Conservation (phyloP, 352 stramenopile genomes). For the Globisporangium ultimum region DNA sequence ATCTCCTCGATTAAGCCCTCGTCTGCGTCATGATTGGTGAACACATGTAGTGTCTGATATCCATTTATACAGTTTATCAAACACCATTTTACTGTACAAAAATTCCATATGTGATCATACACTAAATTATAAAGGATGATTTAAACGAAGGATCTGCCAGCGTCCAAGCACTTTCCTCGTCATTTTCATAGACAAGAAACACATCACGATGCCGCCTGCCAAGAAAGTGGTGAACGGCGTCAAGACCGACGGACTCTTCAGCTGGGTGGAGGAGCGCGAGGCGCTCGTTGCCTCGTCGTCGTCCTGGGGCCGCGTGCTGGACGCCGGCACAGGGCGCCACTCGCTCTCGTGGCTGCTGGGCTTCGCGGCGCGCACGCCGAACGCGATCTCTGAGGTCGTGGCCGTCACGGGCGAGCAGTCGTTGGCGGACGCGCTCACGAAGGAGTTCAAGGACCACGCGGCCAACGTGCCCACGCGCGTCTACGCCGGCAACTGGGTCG, state of each 20-base stretch:
- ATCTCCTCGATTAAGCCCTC: no score
- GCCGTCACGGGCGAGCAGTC: constrained; percentile 71
- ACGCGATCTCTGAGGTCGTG: constrained; percentile 35
- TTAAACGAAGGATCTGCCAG: no score
- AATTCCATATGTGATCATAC: no score
- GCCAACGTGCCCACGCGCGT: constrained; percentile 36
- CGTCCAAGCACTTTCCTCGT: no score
- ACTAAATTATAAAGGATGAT: no score
- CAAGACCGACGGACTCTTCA: constrained; percentile 73
- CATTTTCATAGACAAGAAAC: no score
- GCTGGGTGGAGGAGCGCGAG: constrained; percentile 68
- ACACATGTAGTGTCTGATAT: no score
- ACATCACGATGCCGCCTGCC: constrained; percentile 13
- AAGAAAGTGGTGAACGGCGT: constrained; percentile 15
- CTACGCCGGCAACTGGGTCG: constrained; percentile 70
- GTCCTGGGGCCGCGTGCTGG: constrained; percentile 71
- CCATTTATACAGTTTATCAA: no score
- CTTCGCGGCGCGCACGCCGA: constrained; percentile 21
- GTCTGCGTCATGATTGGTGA: no score
- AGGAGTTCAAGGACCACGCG: constrained; percentile 34
- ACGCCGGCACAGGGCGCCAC: constrained; percentile 89
- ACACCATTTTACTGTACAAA: no score
- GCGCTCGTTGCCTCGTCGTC: constrained; percentile 7
- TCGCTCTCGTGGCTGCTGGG: constrained; percentile 85
- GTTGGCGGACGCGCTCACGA: constrained; percentile 40